Conservation (phyloP, 352 stramenopile genomes). For the Phytopythium sindhum region DNA sequence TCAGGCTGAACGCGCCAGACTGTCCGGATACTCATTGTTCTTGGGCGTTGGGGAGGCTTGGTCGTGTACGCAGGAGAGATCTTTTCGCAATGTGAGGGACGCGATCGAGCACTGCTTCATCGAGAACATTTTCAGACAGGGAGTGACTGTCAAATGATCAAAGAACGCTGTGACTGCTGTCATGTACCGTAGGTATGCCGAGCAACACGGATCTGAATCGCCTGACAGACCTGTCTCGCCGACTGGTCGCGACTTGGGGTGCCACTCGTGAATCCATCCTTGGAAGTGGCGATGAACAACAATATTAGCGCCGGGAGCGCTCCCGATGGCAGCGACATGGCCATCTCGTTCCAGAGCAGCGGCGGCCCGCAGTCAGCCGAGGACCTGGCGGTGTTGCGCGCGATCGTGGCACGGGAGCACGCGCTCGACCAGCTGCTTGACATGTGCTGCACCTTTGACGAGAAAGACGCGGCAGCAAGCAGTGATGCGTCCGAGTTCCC, state of each 20-base stretch:
- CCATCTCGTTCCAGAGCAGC: conserved; percentile 43
- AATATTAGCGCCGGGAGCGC: not conserved
- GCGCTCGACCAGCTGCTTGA: conserved; percentile 48
- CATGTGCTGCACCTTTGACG: conserved; percentile 47
- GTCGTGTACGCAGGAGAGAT: too few relatives aligned
- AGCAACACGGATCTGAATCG: too few relatives aligned
- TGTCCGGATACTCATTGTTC: too few relatives aligned
- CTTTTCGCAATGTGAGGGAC: too few relatives aligned
- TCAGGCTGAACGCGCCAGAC: too few relatives aligned
- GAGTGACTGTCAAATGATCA: too few relatives aligned
- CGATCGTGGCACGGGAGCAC: conserved; percentile 61
- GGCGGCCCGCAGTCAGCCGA: conserved; percentile 47
- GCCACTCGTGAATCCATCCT: not conserved
- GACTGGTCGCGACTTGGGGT: not conserved
- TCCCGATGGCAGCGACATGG: conserved; percentile 10
- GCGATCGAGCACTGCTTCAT: too few relatives aligned
- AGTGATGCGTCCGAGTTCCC: not conserved
- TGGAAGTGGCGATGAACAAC: not conserved
- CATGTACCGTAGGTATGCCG: not conserved
- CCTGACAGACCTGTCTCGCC: not conserved
- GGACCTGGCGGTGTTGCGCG: conserved; percentile 56
- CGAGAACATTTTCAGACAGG: too few relatives aligned
- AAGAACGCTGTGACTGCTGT: not conserved
- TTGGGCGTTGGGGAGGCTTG: too few relatives aligned
- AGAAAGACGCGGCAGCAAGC: not conserved